phyloP scores from a whole-genome alignment of 768 basidiomycete genomes.

The Punctularia strigosozonata region DNA sequence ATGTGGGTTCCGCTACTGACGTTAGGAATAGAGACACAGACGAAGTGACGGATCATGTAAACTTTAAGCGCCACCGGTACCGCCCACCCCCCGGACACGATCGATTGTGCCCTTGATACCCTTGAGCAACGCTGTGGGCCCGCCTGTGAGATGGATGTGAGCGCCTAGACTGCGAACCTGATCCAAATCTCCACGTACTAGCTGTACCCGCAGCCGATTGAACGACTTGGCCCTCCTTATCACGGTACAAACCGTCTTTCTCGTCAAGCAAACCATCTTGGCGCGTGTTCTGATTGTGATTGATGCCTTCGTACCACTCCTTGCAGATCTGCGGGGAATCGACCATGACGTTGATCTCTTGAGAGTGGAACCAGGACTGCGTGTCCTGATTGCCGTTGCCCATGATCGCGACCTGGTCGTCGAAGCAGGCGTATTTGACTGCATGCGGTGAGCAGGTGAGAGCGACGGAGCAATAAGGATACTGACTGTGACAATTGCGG shows the following conservation, averaged over 20 bases:
- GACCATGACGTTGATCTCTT: constrained; percentile 53
- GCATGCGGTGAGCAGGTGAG: constrained; percentile 1
- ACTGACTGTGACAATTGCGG: constrained; percentile 53
- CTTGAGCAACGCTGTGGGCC: constrained; percentile 13
- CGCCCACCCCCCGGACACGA: constrained; percentile 17
- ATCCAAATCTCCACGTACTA: no score
- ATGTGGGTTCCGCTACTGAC: no score
- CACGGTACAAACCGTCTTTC: constrained; percentile 35
- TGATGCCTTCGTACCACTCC: constrained; percentile 32
- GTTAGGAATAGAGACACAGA: no score
- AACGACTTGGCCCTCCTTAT: constrained; percentile 28
- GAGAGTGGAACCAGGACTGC: constrained; percentile 64
- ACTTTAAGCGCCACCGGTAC: no score
- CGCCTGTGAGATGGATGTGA: constrained; percentile 11
- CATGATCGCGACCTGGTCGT: constrained; percentile 50
- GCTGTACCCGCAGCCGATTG: no score
- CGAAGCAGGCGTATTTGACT: constrained; percentile 60
- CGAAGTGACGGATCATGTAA: no score
- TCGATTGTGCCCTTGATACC: constrained; percentile 17
- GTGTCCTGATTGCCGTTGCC: constrained; percentile 68
- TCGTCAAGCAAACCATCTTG: constrained; percentile 22
- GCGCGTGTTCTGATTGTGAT: constrained; percentile 35
- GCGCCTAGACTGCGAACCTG: no score
- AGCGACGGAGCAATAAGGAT: neutral
- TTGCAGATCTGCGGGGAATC: constrained; percentile 29